These are phyloP conservation scores for Cylindrotheca fusiformis DNA, from an alignment of 108 stramenopile species.

Conservation along the genomic window DNA sequence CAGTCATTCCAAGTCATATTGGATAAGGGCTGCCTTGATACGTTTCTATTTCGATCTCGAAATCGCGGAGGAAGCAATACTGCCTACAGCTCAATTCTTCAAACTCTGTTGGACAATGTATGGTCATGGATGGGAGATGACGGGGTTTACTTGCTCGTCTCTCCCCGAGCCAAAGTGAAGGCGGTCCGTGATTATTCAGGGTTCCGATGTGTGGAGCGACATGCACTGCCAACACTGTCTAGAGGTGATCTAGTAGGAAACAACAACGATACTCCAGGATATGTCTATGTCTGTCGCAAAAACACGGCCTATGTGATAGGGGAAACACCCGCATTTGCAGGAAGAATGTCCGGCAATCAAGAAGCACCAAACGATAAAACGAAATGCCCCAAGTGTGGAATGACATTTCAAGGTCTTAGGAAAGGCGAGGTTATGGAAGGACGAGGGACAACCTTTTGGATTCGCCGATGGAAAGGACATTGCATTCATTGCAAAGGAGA, in stretches of 20 bases:
- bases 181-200: conserved; percentile 63
- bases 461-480: conserved; percentile 61
- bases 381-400: conserved; percentile 32
- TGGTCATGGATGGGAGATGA: conserved; percentile 37
- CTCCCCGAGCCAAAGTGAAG: conserved; percentile 61
- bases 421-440: conserved; percentile 49
- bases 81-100: conserved; percentile 36
- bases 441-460: conserved; percentile 58
- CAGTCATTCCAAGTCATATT: conserved; percentile 52
- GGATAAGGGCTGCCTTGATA: conserved; percentile 81
- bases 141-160: conserved; percentile 60
- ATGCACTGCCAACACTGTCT: conserved; percentile 25
- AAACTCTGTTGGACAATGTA: conserved; percentile 57
- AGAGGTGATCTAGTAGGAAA: conserved; percentile 11
- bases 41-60: conserved; percentile 75
- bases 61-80: conserved; percentile 44
- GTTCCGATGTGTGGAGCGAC: conserved; percentile 46
- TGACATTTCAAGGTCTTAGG: conserved; percentile 51
- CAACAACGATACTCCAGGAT: conserved; percentile 31
- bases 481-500: conserved; percentile 54
- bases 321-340: conserved; percentile 14
- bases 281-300: conserved; percentile 54
- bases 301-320: conserved; percentile 43
- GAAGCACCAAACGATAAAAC: conserved; percentile 28
- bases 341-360: background rate